Evolutionary conservation across 139 green algal species (phyloP), one percentile per base, ranked within the genome.

Genomic region (Nannochloris sp.): DNA sequence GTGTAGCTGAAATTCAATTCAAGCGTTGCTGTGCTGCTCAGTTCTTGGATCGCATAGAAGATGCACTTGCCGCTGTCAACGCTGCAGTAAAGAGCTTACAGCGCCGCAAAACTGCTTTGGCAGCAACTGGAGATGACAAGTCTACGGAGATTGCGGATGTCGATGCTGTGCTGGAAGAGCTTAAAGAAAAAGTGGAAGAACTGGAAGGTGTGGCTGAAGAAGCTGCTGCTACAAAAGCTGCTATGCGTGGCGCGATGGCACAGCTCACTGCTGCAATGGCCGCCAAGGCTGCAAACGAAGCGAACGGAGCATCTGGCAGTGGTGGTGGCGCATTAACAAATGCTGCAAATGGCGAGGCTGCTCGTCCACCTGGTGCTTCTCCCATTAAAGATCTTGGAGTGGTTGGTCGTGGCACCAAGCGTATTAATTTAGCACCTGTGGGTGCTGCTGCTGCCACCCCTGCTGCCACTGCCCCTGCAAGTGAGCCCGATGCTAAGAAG

Each of bases 381-480:
- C 9, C 66, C 10, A 71, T 82, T 37, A 42, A 67, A 33, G 58
- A 85, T 51, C 55, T 85, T 53, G 78, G 78, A 0, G 67, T 83
- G 23, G 75, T 85, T 23, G 78, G 78, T 24, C 68, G 75, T 5
- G 78, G 78, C 29, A 83, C 66, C 37, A 85, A 81, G 76, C 77
- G 81, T 60, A 77, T 85, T 61, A 68, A 76, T 34, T 69, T 83
- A 29, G 59, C 67, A 31, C 67, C 76, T 0, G 37, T 63, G n/a
- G 34, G 61, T 37, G 6, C 64, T 12, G 54, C n/a, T 10, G 5
- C 47, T 39, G 31, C 27, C 0, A 63, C 63, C 42, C 2, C 35
- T 47, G 54, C 9, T 15, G 44, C 7, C 14, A 30, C 10, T 14
- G 36, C 25, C 7, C 25, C 56, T 2, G 27, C 10, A 9, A 39